Evolutionary conservation across 768 basidiomycete genomes (phyloP), one percentile per base, ranked within the genome.

Genomic region (Lanmaoa rubissima): DNA sequence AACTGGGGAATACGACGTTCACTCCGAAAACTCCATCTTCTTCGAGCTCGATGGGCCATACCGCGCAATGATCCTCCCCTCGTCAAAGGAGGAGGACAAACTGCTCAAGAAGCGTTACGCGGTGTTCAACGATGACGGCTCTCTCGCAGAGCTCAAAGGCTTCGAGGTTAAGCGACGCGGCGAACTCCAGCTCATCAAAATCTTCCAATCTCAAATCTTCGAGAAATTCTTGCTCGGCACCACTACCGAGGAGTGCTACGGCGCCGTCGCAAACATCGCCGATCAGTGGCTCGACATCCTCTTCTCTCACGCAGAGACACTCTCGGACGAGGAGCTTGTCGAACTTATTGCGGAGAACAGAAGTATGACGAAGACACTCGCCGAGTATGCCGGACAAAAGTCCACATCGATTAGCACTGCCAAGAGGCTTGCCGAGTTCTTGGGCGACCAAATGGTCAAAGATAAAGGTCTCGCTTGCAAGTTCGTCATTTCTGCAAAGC

Each of bases 11-110:
- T 98, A 97, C 73, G 77, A 77, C 19, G 75, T 98, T 31, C 90
- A 92, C 59, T 92, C 87, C 73, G 97, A 98, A 74, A 98, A 99
- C 74, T 96, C 94, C 16, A 99, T 99, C 73, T 99, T 98, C 79
- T 98, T 99, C 76, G 96, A 99, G 73, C 81, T 99, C 57, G 96
- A 99, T 64, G 97, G 97, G 2, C 97, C 97, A 1, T 99, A 98
- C 78, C 92, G 86, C 62, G 97, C 97, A 7, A 98, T 99, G 97
- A 98, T 98, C 65, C 81, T 99, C 13, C 97, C 97, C 2, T 96
- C 94, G 1, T 98, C 97, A 1, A 99, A 99, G 70, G 97, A 99
- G 73, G 97, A 99, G 72, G 97, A 98, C 71, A 99, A 98, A 69
- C 71, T 99, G 53, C 76, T 99, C 65, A 99, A 99, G 78, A 99